A percentile compares a stretch with the other conserved stretches of the same genome.
Conservation (phyloP, 2,329 filamentous ascomycete species). For the Aspergillus tamarii region DNA sequence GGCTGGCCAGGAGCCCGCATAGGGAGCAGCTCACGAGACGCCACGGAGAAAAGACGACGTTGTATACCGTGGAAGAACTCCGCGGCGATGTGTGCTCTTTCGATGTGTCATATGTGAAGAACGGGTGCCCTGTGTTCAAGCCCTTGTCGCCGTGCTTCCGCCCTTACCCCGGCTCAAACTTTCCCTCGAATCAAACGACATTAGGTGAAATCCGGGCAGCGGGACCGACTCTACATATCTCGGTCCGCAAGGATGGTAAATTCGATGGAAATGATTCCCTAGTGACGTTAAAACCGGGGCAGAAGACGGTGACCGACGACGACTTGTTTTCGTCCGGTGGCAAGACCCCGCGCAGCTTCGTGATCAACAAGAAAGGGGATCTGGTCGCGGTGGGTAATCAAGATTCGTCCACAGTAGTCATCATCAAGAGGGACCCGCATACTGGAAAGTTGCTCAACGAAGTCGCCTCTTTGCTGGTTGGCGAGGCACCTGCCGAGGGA, state of each 20-base stretch:
- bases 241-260: constrained; percentile 34
- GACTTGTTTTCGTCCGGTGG: constrained; percentile 68
- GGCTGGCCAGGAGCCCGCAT: constrained; percentile 14
- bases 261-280: constrained; percentile 36
- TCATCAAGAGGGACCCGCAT: constrained; percentile 62
- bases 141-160: constrained; percentile 26
- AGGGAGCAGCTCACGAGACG: background rate
- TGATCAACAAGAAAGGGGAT: constrained; percentile 65
- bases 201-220: constrained; percentile 31
- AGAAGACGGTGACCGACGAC: constrained; percentile 60
- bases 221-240: constrained; percentile 33
- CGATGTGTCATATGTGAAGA: constrained; percentile 31
- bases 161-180: constrained; percentile 28
- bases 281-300: constrained; percentile 38
- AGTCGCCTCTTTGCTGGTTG: constrained; percentile 35
- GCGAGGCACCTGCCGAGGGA: constrained; percentile 30
- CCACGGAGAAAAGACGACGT: constrained; percentile 18
- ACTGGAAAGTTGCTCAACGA: constrained; percentile 61
- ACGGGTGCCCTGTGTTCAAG: constrained; percentile 32
- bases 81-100: constrained; percentile 56
- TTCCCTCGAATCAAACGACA: constrained; percentile 31
- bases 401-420: constrained; percentile 60
- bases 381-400: constrained; percentile 70
- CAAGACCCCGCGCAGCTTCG: constrained; percentile 67
- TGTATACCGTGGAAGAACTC: constrained; percentile 62